Conservation (phyloP, 2,329 filamentous ascomycete genomes). For the Penicillium sclerotiorum region DNA sequence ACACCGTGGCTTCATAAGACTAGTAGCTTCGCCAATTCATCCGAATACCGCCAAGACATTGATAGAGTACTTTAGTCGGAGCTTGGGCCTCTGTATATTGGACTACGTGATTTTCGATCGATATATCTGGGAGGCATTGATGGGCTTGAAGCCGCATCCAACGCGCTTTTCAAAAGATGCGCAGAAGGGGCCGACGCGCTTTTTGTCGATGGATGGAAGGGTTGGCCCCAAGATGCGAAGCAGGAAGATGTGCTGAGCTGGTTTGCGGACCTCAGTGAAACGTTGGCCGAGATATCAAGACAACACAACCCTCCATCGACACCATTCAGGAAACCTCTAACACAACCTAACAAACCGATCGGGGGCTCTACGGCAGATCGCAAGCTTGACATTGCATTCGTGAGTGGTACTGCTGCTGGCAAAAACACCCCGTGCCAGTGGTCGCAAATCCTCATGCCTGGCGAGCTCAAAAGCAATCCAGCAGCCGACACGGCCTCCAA, state of each 20-base stretch:
- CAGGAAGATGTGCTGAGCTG: constrained; percentile 31
- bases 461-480: constrained; percentile 53
- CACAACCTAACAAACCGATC: constrained; percentile 26
- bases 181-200: constrained; percentile 25
- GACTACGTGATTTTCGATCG: constrained; percentile 27
- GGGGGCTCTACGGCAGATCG: constrained; percentile 34
- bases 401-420: constrained; percentile 19
- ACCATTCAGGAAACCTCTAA: constrained; percentile 15
- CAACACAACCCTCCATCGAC: background rate
- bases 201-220: constrained; percentile 30
- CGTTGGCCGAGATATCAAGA: constrained; percentile 11
- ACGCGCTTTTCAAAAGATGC: constrained; percentile 29
- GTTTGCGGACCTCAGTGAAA: constrained; percentile 20
- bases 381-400: constrained; percentile 42
- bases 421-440: constrained; percentile 37
- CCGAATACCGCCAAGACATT: constrained; percentile 19
- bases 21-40: constrained; percentile 32
- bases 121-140: constrained; percentile 28
- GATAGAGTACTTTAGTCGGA: constrained; percentile 30
- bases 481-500: constrained; percentile 41
- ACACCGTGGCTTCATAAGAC: constrained; percentile 30
- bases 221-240: constrained; percentile 31
- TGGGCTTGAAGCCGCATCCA: constrained; percentile 22
- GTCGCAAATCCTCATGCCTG: constrained; percentile 49
- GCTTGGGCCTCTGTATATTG: constrained; percentile 28